A percentile compares a stretch with the other conserved stretches of the same genome.
phyloP scores from a whole-genome alignment of 2,329 filamentous ascomycete species.

The Hymenoscyphus fraxineus region DNA sequence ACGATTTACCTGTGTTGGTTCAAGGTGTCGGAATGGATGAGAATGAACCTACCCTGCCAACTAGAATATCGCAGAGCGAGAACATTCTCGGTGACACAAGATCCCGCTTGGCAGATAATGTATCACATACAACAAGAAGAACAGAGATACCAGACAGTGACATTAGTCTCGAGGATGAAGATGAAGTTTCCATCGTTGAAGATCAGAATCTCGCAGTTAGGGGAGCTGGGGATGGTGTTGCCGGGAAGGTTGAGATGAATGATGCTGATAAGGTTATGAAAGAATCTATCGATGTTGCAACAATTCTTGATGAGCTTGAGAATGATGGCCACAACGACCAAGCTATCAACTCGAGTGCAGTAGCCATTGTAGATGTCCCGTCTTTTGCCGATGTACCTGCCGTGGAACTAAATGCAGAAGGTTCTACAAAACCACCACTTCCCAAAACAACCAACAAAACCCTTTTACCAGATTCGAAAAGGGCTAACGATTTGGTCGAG shows the following conservation, averaged over 20 bases:
- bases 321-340: not conserved
- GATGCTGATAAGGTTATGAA: not conserved
- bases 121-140: not conserved
- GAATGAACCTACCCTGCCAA: not conserved
- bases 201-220: not conserved
- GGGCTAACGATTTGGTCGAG: not conserved
- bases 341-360: not conserved
- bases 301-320: not conserved
- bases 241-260: not conserved
- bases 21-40: not conserved
- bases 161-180: not conserved
- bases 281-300: not conserved
- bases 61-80: not conserved
- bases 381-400: not conserved
- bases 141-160: slow-evolving; percentile 2
- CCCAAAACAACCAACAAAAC: not conserved
- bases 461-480: not conserved
- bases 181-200: not conserved
- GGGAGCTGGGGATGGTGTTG: not conserved
- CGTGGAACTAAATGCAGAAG: not conserved
- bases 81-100: not conserved
- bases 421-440: not conserved
- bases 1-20: not conserved
- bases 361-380: not conserved
- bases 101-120: not conserved